Evolutionary conservation across 1,284 basidiomycete species (phyloP).

Genomic region (Marasmius sp.): DNA sequence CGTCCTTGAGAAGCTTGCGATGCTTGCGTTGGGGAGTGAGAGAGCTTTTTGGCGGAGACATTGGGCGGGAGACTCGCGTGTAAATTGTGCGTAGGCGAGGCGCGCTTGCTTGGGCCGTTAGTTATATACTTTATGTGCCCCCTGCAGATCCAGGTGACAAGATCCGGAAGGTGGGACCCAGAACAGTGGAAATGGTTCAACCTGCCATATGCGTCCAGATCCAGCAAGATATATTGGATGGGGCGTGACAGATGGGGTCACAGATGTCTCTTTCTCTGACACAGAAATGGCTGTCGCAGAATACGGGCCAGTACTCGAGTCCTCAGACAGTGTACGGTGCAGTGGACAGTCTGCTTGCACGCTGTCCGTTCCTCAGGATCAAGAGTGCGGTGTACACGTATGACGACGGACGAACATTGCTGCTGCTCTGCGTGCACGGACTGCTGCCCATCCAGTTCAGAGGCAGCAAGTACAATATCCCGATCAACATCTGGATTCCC

Average conservation of each 20-base stretch:
- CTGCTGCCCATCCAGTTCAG: slow-evolving; percentile 87
- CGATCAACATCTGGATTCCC: slow-evolving; percentile 86
- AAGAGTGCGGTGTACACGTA: slow-evolving; percentile 94
- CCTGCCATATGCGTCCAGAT: slow-evolving; percentile 24
- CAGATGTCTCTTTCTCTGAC: slow-evolving; percentile 30
- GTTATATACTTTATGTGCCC: neutral
- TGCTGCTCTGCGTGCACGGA: slow-evolving; percentile 89
- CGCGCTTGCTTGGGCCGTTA: slow-evolving; percentile 4
- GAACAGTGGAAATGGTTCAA: neutral
- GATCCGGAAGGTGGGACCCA: neutral
- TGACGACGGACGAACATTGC: slow-evolving; percentile 19
- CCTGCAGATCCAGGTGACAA: neutral
- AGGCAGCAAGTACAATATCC: slow-evolving; percentile 87
- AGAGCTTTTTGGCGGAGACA: slow-evolving; percentile 31
- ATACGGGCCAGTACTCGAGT: slow-evolving; percentile 63
- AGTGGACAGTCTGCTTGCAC: slow-evolving; percentile 62
- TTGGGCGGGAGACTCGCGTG: slow-evolving; percentile 27
- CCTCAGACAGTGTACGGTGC: slow-evolving; percentile 59
- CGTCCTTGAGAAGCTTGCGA: slow-evolving; percentile 79
- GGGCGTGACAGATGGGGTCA: neutral
- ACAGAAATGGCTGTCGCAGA: slow-evolving; percentile 74
- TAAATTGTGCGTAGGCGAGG: slow-evolving; percentile 23
- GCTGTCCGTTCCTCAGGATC: slow-evolving; percentile 71
- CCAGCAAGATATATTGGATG: slow-evolving; percentile 16
- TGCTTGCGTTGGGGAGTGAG: slow-evolving; percentile 80